phyloP scores from a whole-genome alignment of 2,329 filamentous ascomycete species.

The Magnaporthiopsis poae region DNA sequence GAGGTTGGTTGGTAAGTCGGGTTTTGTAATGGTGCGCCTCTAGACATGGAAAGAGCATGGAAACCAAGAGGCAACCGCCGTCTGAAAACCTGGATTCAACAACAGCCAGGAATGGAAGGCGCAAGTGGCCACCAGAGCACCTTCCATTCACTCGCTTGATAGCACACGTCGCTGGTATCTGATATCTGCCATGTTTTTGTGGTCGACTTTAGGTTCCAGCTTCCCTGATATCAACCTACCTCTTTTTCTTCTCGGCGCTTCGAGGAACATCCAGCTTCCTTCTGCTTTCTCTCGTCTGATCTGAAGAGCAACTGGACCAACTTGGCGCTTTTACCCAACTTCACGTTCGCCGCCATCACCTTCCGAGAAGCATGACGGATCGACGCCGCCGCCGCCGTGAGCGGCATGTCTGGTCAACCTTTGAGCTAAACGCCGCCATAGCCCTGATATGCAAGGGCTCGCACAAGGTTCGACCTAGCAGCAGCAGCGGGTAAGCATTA shows the following conservation, averaged over 20 bases:
- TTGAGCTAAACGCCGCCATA: conserved; percentile 20
- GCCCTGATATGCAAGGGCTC: conserved; percentile 18
- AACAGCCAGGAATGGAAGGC: neutral
- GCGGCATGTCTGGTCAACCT: conserved; percentile 15
- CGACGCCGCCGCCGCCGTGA: neutral
- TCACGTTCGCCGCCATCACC: too few relatives aligned
- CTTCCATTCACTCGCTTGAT: neutral
- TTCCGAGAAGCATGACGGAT: neutral
- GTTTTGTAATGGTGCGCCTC: neutral
- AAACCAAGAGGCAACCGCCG: neutral
- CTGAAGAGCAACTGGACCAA: neutral
- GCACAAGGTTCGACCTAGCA: neutral
- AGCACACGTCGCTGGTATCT: neutral
- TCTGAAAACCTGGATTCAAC: neutral
- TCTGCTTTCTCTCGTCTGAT: neutral
- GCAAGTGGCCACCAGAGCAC: neutral
- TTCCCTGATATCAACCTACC: neutral
- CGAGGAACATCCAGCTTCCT: neutral
- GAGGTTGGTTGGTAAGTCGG: neutral
- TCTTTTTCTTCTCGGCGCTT: neutral
- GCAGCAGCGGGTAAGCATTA: neutral
- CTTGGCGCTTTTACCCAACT: too few relatives aligned
- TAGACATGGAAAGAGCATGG: neutral
- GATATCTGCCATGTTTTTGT: neutral
- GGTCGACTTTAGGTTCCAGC: too few relatives aligned